phyloP scores from a whole-genome alignment of 2,329 filamentous ascomycete genomes.

The Hypoxylon sp. region DNA sequence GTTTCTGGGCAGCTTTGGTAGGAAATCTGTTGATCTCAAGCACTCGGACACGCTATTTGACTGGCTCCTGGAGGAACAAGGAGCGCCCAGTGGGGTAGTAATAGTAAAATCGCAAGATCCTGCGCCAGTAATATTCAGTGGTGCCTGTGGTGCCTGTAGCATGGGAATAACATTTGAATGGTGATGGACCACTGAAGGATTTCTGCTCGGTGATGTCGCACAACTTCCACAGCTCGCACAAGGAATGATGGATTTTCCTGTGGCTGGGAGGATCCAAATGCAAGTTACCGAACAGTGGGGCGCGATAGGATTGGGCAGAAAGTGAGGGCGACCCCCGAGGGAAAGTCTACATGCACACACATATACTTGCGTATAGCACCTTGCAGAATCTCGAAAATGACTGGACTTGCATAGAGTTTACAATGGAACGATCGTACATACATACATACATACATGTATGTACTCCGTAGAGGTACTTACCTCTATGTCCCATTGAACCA shows the following conservation, averaged over 20 bases:
- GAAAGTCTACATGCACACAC: conserved; percentile 8
- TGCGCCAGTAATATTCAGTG: conserved; percentile 16
- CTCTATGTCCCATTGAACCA: conserved; percentile 1
- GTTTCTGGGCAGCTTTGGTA: conserved; percentile 14
- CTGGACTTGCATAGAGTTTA: neutral
- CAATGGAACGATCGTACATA: neutral
- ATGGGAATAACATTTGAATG: conserved; percentile 23
- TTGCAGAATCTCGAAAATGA: conserved; percentile 20
- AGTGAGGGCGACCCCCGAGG: conserved; percentile 20
- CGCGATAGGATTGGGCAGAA: conserved; percentile 18
- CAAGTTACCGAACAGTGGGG: conserved; percentile 11
- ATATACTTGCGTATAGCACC: conserved; percentile 16
- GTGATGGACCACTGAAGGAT: conserved; percentile 16
- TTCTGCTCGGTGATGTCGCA: conserved; percentile 20
- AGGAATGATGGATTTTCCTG: conserved; percentile 14
- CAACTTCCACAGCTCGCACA: conserved; percentile 15
- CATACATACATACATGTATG: too few relatives aligned
- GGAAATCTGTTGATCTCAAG: conserved; percentile 27
- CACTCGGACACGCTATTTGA: conserved; percentile 12
- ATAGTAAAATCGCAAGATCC: conserved; percentile 26
- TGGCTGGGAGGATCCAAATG: conserved; percentile 24
- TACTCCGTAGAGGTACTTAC: neutral
- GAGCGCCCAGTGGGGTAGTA: conserved; percentile 14
- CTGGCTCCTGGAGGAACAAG: conserved; percentile 10
- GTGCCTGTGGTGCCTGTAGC: neutral